phyloP scores from a whole-genome alignment of 2,329 filamentous ascomycete species.

The Ascochyta clinopodiicola region DNA sequence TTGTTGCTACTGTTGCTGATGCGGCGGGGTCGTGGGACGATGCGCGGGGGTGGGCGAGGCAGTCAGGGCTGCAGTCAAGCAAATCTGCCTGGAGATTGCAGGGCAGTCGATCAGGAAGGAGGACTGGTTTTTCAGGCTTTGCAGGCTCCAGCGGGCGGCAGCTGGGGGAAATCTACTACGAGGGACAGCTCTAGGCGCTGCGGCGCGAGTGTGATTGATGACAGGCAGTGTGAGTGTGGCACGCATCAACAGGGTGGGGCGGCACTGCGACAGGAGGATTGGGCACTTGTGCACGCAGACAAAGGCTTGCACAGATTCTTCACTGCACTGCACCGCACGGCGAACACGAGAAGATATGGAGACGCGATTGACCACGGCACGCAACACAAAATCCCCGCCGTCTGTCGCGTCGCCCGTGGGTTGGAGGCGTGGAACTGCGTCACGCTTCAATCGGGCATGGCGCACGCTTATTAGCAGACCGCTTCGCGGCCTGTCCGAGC shows the following conservation, averaged over 20 bases:
- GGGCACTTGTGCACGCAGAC: slow-evolving; percentile 17
- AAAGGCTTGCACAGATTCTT: slow-evolving; percentile 23
- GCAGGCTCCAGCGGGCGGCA: slow-evolving; percentile 23
- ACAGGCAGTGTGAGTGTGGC: slow-evolving; percentile 11
- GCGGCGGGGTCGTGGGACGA: background rate
- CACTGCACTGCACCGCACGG: slow-evolving; percentile 9
- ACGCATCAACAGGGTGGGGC: slow-evolving; percentile 23
- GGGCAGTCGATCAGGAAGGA: slow-evolving; percentile 17
- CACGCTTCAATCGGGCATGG: background rate
- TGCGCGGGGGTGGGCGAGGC: slow-evolving; percentile 4
- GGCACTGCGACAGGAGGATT: slow-evolving; percentile 21
- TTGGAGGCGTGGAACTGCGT: slow-evolving; percentile 18
- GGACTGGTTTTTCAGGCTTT: slow-evolving; percentile 8
- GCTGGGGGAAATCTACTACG: slow-evolving; percentile 29
- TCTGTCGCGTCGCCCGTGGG: slow-evolving; percentile 23
- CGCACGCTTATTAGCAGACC: slow-evolving; percentile 20
- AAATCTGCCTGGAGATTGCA: slow-evolving; percentile 2
- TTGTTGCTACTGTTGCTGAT: too few species aligned
- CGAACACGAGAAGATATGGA: slow-evolving; percentile 16
- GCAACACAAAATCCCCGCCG: slow-evolving; percentile 28
- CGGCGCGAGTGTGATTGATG: slow-evolving; percentile 33
- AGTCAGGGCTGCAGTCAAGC: slow-evolving; percentile 2
- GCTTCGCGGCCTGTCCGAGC: slow-evolving; percentile 14
- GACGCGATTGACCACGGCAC: slow-evolving; percentile 24
- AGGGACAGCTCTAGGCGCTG: slow-evolving; percentile 34